These are phyloP conservation scores for Maudiozyma barnettii DNA, from an alignment of 805 yeast species.

Conservation along the genomic window DNA sequence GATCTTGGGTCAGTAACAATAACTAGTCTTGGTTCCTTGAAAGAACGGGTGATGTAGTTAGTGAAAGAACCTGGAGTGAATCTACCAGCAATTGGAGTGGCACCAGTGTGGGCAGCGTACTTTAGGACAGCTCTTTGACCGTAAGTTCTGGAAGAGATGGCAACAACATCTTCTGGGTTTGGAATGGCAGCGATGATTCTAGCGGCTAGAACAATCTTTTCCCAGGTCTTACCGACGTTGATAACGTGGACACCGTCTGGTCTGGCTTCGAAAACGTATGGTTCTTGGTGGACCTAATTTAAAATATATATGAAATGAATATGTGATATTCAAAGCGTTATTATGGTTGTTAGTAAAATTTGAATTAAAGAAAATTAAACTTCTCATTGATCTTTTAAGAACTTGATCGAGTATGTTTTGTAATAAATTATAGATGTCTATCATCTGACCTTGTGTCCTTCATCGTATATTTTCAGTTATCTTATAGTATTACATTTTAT, in stretches of 20 bases:
- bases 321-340: not conserved
- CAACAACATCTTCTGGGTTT: constrained; percentile 96
- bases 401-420: too few species aligned
- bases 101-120: constrained; percentile 99
- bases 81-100: constrained; percentile 99
- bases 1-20: constrained; percentile 99
- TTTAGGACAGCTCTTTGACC: constrained; percentile 99
- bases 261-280: constrained; percentile 96
- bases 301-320: constrained; percentile 1
- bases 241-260: constrained; percentile 99
- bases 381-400: too few species aligned
- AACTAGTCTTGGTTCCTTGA: constrained; percentile 99
- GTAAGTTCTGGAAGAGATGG: constrained; percentile 97
- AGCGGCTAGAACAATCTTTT: constrained; percentile 98
- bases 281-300: constrained; percentile 81
- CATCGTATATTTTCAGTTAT: too few species aligned
- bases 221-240: constrained; percentile 99
- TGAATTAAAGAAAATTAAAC: too few species aligned
- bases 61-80: constrained; percentile 99
- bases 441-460: too few species aligned
- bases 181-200: constrained; percentile 99
- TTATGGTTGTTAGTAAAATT: not conserved
- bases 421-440: too few species aligned
- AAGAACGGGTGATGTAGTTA: constrained; percentile 98
- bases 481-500: too few species aligned